A percentile compares a stretch with the other conserved stretches of the same genome.
Conservation (phyloP, 768 basidiomycete genomes). For the Kwoniella heveanensis region DNA sequence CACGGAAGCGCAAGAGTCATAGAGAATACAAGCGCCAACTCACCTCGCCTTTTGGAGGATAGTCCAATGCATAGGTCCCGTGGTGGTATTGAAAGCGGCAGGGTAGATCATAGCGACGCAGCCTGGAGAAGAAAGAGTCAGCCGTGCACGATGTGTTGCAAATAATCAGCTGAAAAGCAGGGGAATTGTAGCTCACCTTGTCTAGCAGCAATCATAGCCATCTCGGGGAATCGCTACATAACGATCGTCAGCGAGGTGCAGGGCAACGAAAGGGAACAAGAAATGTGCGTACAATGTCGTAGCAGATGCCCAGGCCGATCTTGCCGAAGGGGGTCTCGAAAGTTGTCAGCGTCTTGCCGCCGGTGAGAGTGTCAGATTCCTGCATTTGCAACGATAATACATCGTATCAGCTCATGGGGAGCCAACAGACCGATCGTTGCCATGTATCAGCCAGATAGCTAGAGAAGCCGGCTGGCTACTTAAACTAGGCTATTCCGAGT, state of each 20-base stretch:
- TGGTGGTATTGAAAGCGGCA: slow-evolving; percentile 91
- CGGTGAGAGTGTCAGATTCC: slow-evolving; percentile 69
- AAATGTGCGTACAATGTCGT: slow-evolving; percentile 65
- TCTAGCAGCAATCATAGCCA: slow-evolving; percentile 86
- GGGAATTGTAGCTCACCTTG: slow-evolving; percentile 65
- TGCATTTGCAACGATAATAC: slow-evolving; percentile 1
- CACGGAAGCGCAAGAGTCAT: no score
- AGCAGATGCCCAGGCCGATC: slow-evolving; percentile 93
- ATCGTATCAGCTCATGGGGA: background rate
- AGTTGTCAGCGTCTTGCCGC: slow-evolving; percentile 70
- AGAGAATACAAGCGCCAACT: no score
- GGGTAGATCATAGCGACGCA: slow-evolving; percentile 89
- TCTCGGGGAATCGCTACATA: slow-evolving; percentile 66
- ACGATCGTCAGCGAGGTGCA: background rate
- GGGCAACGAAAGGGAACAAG: no score
- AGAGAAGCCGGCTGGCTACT: no score
- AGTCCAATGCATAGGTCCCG: slow-evolving; percentile 95
- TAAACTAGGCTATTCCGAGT: no score
- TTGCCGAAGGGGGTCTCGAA: slow-evolving; percentile 98
- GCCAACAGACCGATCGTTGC: no score
- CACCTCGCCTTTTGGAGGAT: slow-evolving; percentile 81
- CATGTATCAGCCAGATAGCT: no score
- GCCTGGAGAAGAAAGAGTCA: no score
- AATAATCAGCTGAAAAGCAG: no score
- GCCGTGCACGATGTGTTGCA: background rate